Base-by-base conservation (phyloP, 2,329 filamentous ascomycete species). In the Grosmannia serpens region DNA sequence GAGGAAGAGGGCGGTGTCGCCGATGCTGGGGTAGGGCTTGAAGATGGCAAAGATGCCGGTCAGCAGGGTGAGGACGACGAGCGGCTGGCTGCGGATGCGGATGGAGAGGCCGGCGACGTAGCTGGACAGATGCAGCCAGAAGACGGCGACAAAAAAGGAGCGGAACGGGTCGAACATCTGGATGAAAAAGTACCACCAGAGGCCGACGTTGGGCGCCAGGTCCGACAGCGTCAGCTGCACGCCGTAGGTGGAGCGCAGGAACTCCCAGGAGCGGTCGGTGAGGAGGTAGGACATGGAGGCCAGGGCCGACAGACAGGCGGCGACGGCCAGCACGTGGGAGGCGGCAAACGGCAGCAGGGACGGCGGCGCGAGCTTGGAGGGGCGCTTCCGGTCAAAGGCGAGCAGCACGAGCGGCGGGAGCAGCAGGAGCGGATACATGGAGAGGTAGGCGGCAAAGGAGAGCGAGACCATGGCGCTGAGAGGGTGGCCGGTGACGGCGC, bases 171-270 rank as follows among this genome's bases (percentile, higher is more conserved):
- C 94, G 70, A 99, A 99, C 85, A 99, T 99, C 70, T 99, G 92
- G 65, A 95, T 95, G 70, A 99, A 97, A 74, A 99, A 99, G 73
- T 99, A 99, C 94, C 94, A 99, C 94, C 94, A 99, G 1, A 99
- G 78, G 1, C 94, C 94, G 33, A 95, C 88, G 64, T 97, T 99
- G 15, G 94, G 94, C 0, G 92, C 95, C 47, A 99, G 79, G 69
- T 99, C 94, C 10, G 91, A 89, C 3, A 99, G 81, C 1, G 94
- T 84, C 44, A 99, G 80, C 66, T 96, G 91, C 53, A 95, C 89
- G 65, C 92, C 91, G 72, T 99, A 99, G 0, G 94, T 96, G 24
- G 91, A 90, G 9, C 80, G 73, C 24, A 97, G 72, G 67, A 97
- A 99, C 62, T 91, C 85, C 88, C 89, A 95, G 2, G 91, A 95